Percentiles rank a stretch among this genome's conserved stretches.
Evolutionary conservation across 78 protist genomes (phyloP).

Genomic region (Cavenderia fasciculata): DNA sequence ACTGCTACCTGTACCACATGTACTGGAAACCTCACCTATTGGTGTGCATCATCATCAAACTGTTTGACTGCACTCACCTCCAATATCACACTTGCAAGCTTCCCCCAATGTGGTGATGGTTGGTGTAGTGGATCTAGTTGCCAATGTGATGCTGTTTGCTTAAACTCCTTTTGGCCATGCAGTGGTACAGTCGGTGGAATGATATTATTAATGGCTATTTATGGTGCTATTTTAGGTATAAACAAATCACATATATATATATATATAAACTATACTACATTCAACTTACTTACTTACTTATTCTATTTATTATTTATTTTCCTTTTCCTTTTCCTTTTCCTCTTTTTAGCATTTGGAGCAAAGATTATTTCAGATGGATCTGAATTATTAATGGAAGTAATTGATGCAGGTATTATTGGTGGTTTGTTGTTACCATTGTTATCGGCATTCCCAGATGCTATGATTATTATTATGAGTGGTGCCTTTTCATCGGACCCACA

Average conservation of each 20-base stretch:
- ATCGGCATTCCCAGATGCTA: conserved; percentile 94
- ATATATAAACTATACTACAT: too few species aligned
- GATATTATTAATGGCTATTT: conserved; percentile 18
- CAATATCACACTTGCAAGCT: not conserved
- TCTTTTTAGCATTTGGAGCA: conserved; percentile 62
- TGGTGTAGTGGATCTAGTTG: conserved; percentile 25
- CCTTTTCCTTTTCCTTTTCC: too few species aligned
- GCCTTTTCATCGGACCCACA: conserved; percentile 85
- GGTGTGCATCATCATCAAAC: not conserved
- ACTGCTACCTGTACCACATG: too few species aligned
- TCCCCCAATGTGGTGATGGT: conserved; percentile 25
- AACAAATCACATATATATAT: too few species aligned
- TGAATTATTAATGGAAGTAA: conserved; percentile 78
- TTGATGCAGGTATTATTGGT: conserved; percentile 86
- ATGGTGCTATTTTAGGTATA: conserved; percentile 32
- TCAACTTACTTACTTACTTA: too few species aligned
- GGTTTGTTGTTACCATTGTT: conserved; percentile 87
- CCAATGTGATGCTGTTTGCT: conserved; percentile 23
- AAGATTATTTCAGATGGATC: conserved; percentile 87
- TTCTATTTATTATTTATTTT: too few species aligned
- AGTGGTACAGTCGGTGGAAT: conserved; percentile 21
- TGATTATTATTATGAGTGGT: conserved; percentile 90
- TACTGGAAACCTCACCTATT: too few species aligned
- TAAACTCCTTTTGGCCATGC: conserved; percentile 63
- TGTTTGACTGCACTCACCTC: not conserved